Base-by-base conservation (phyloP, 192 early-diverging fungal species). In the Backusella tuberculispora region DNA sequence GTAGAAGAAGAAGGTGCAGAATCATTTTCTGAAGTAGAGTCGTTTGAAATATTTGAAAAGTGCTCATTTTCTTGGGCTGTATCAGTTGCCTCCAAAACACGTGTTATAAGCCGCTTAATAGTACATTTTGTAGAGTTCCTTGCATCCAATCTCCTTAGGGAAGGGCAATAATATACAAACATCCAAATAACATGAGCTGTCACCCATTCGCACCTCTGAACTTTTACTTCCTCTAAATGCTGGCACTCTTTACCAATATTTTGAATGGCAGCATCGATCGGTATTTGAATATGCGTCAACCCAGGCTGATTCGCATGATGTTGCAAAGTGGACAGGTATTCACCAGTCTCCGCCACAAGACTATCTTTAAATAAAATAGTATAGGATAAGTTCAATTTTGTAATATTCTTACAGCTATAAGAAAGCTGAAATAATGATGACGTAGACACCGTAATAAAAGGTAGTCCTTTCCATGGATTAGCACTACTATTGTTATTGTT, bases 381-480 rank as follows among this genome's bases (percentile, higher is more conserved):
- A 41, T 81, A 78, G 4, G 78, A 83, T 13, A 87, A 21, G 42
- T 82, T 78, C 3, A 86, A 72, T 13, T 38, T 71, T 3, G 74
- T 77, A 7, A 86, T 73, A 12, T 80, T 79, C 0, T 69, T 72
- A 50, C 85, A 86, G 15, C 69, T 63, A 19, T 76, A 50, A 6
- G 85, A 77, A 48, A 86, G 66, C 63, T 86, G 83, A 37, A 84
- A 66, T 40, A 86, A 50, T 10, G 85, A 86, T 5, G 85, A 86
- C 2, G 82, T 84, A 1, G 85, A 83, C 9, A 86, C 66, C 0
- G 75, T 84, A 15, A 86, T 78, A 29, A 69, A 69, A 4, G 78
- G 56, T 17, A 48, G 37, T 12, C 67, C 66, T 70, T 73, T 74
- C 15, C 34, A 38, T 41, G 41, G 17, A 19, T n/a, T 12, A 34